A percentile compares a stretch with the other conserved stretches of the same genome.
phyloP scores from a whole-genome alignment of 2,329 filamentous ascomycete species.

The Xylariaceae sp. region DNA sequence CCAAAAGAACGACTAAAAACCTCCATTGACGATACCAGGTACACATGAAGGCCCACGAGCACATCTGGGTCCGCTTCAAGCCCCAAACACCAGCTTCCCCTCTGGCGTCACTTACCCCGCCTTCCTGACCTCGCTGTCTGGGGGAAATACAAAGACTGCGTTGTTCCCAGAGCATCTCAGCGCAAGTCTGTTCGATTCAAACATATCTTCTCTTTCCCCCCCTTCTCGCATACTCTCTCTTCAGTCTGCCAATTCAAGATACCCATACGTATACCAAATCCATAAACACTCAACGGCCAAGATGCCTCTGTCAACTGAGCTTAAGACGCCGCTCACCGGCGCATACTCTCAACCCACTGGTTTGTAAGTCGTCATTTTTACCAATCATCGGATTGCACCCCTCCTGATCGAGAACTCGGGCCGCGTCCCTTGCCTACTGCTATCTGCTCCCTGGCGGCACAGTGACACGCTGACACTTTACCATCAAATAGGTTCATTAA shows the following conservation, averaged over 20 bases:
- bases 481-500: slow-evolving; percentile 70
- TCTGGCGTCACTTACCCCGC: slow-evolving; percentile 7
- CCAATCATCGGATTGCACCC: no score
- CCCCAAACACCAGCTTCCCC: background rate
- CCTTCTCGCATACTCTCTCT: background rate
- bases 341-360: slow-evolving; percentile 56
- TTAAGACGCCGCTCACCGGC: slow-evolving; percentile 65
- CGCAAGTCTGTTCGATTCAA: no score
- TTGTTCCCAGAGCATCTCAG: background rate
- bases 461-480: slow-evolving; percentile 11
- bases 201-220: background rate
- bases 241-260: background rate
- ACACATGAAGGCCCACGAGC: no score
- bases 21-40: no score
- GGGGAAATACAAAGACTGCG: slow-evolving; percentile 12
- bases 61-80: no score
- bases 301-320: slow-evolving; percentile 51
- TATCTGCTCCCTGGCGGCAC: slow-evolving; percentile 6
- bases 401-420: no score
- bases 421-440: slow-evolving; percentile 1
- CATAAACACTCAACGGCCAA: slow-evolving; percentile 10
- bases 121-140: background rate
- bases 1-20: no score
- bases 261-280: background rate
- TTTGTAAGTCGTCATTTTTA: slow-evolving; percentile 43